Evolutionary conservation across 768 basidiomycete species (phyloP).

Genomic region (Agaricus blazei): DNA sequence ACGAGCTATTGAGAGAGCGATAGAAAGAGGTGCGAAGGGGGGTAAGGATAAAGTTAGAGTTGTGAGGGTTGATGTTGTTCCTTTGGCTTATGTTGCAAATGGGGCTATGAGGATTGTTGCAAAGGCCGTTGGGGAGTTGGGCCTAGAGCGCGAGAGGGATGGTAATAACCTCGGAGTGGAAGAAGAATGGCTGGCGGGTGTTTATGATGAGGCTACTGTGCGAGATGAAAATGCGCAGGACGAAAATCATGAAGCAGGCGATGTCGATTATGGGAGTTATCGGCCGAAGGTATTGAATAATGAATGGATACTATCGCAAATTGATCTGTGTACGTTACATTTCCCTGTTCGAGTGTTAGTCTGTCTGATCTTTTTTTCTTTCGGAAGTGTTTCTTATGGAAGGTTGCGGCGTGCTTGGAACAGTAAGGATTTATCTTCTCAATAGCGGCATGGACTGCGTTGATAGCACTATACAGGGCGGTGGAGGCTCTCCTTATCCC

Average conservation of each 20-base stretch:
- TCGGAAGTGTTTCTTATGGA: slow-evolving; percentile 50
- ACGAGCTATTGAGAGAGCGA: slow-evolving; percentile 37
- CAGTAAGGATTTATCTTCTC: slow-evolving; percentile 15
- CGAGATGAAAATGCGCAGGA: neutral
- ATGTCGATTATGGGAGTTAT: slow-evolving; percentile 28
- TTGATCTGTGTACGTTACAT: slow-evolving; percentile 30
- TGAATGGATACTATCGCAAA: slow-evolving; percentile 41
- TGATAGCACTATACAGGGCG: slow-evolving; percentile 30
- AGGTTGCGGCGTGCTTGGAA: slow-evolving; percentile 59
- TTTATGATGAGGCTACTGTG: slow-evolving; percentile 7
- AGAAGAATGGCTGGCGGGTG: slow-evolving; percentile 7
- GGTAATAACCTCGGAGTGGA: slow-evolving; percentile 10
- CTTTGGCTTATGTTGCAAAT: slow-evolving; percentile 43
- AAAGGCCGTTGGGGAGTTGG: slow-evolving; percentile 53
- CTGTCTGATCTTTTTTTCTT: neutral
- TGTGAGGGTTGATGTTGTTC: slow-evolving; percentile 52
- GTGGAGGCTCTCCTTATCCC: slow-evolving; percentile 56
- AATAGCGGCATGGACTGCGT: neutral
- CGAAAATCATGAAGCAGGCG: slow-evolving; percentile 4
- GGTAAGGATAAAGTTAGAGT: slow-evolving; percentile 33
- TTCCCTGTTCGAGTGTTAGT: no score
- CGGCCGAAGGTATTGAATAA: slow-evolving; percentile 28
- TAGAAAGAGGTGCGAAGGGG: slow-evolving; percentile 38
- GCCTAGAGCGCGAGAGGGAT: slow-evolving; percentile 7
- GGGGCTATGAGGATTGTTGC: slow-evolving; percentile 51